Percentiles rank a stretch among this genome's conserved stretches.
Evolutionary conservation across 768 basidiomycete genomes (phyloP).

Genomic region (Bullera alba): DNA sequence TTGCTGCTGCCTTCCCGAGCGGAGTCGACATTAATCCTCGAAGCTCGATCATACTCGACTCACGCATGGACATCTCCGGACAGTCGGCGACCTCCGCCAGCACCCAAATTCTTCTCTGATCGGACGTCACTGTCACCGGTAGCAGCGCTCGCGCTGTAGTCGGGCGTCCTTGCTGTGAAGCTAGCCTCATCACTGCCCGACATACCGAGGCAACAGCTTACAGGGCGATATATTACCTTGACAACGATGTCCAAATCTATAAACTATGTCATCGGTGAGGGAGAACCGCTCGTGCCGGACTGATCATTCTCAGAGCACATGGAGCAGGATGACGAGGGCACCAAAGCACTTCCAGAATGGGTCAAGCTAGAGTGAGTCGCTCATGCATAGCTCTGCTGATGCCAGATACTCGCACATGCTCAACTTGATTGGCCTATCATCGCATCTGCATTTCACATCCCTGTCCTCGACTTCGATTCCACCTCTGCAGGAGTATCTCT

Average conservation of each 20-base stretch:
- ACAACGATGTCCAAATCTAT: constrained; percentile 36
- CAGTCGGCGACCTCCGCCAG: too few species aligned
- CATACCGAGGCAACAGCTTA: too few species aligned
- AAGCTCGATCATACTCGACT: too few species aligned
- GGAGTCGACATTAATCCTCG: too few species aligned
- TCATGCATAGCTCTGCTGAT: constrained; percentile 10
- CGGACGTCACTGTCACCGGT: too few species aligned
- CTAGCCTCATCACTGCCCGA: too few species aligned
- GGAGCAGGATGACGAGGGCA: constrained; percentile 83
- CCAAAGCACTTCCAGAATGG: constrained; percentile 62
- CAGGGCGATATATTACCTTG: too few species aligned
- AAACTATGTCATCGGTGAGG: constrained; percentile 57
- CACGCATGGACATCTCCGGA: too few species aligned
- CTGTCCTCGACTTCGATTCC: constrained; percentile 65
- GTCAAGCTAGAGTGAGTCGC: constrained; percentile 82
- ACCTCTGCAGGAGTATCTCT: constrained; percentile 51
- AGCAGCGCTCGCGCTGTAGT: too few species aligned
- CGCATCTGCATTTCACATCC: constrained; percentile 73
- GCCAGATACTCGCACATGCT: constrained; percentile 68
- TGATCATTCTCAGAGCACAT: constrained; percentile 35
- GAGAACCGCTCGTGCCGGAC: not conserved
- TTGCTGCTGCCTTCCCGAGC: too few species aligned
- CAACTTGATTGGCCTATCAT: constrained; percentile 59
- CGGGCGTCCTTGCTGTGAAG: too few species aligned
- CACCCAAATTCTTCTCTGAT: too few species aligned